Evolutionary conservation across 2,329 filamentous ascomycete species (phyloP).

Genomic region (Diaporthe sp.): DNA sequence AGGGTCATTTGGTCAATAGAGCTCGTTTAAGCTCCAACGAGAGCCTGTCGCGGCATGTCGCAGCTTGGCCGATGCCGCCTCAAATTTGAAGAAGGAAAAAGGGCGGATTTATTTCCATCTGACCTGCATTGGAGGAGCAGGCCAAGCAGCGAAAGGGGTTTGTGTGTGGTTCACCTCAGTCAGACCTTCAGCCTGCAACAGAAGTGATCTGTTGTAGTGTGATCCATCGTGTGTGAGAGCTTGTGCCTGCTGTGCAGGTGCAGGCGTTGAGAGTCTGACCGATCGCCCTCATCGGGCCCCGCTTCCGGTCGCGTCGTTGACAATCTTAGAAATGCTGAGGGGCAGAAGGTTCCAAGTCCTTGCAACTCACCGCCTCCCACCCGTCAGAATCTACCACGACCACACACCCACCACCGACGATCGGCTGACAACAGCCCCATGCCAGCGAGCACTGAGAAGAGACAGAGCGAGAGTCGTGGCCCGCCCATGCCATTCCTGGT

Average conservation of each 20-base stretch:
- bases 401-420: slow-evolving; percentile 12
- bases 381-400: background rate
- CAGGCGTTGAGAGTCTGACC: background rate
- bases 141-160: background rate
- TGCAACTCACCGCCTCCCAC: slow-evolving; percentile 19
- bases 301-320: background rate
- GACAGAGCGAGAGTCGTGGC: background rate
- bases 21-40: slow-evolving; percentile 4
- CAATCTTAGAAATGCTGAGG: slow-evolving; percentile 19
- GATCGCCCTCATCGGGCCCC: slow-evolving; percentile 16
- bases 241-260: background rate
- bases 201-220: background rate
- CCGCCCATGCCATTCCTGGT: background rate
- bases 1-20: background rate
- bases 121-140: too few species aligned
- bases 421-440: slow-evolving; percentile 3
- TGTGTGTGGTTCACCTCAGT: background rate
- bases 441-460: background rate
- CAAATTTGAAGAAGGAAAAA: background rate
- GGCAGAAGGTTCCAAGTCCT: slow-evolving; percentile 19
- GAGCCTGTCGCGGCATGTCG: background rate
- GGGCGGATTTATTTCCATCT: background rate
- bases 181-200: background rate
- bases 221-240: background rate
- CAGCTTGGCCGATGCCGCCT: slow-evolving; percentile 6